phyloP scores from a whole-genome alignment of 2,329 filamentous ascomycete species.

The Fusarium guadeloupense region DNA sequence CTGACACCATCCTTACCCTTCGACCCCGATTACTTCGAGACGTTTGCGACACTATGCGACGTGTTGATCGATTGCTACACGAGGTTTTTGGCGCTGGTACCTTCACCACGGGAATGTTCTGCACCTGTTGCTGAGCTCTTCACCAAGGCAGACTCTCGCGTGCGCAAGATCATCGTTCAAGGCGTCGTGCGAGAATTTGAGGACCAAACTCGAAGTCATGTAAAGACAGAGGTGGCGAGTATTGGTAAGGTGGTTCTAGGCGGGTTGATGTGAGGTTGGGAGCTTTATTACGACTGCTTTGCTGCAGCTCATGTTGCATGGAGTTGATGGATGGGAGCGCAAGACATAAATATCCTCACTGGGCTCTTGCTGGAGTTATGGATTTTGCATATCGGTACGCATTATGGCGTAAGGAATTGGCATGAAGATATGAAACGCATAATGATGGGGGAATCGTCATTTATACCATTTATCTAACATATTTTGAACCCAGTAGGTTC shows the following conservation, averaged over 20 bases:
- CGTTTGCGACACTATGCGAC: conserved; percentile 94
- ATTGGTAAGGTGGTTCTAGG: conserved; percentile 90
- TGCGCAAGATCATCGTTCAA: conserved; percentile 89
- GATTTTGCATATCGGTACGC: conserved; percentile 7
- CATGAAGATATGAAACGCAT: conserved; percentile 24
- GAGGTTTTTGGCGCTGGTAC: conserved; percentile 77
- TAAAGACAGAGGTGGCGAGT: conserved; percentile 83
- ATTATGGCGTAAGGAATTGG: background rate
- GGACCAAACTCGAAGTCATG: conserved; percentile 78
- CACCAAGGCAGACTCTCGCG: conserved; percentile 83
- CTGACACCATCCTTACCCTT: conserved; percentile 94
- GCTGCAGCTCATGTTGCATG: conserved; percentile 10
- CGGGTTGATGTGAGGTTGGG: conserved; percentile 71
- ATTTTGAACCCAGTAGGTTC: background rate
- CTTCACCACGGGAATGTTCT: conserved; percentile 77
- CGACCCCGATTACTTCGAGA: conserved; percentile 96
- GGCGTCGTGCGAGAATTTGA: conserved; percentile 93
- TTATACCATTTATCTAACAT: conserved; percentile 7
- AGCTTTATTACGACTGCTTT: background rate
- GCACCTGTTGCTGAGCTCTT: conserved; percentile 83
- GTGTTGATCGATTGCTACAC: conserved; percentile 93
- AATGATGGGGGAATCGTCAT: conserved; percentile 18
- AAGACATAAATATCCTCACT: conserved; percentile 34
- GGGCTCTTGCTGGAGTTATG: conserved; percentile 36
- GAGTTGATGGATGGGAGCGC: conserved; percentile 33